Evolutionary conservation across 352 stramenopile genomes (phyloP).

Genomic region (Phytophthora hibernalis): DNA sequence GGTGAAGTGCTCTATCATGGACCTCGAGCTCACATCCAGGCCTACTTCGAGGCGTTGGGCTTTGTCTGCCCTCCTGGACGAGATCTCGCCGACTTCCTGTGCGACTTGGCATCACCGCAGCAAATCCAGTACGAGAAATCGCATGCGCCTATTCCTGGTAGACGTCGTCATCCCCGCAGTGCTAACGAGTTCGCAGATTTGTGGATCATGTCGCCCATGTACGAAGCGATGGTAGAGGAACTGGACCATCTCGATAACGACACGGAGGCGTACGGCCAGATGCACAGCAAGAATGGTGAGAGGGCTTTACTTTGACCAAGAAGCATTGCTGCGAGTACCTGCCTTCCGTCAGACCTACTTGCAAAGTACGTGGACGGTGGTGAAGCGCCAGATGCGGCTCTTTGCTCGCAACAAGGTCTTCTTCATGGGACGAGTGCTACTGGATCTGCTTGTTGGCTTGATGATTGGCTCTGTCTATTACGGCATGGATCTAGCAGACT

Average conservation of each 20-base stretch:
- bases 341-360: conserved; percentile 46
- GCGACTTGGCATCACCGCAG: conserved; percentile 50
- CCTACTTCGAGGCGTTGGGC: conserved; percentile 85
- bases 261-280: conserved; percentile 25
- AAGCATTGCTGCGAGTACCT: conserved; percentile 48
- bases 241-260: conserved; percentile 39
- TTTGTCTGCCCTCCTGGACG: conserved; percentile 55
- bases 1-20: conserved; percentile 90
- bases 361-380: conserved; percentile 43
- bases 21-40: conserved; percentile 61
- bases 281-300: conserved; percentile 30
- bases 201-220: conserved; percentile 54
- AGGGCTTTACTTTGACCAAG: conserved; percentile 41
- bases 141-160: conserved; percentile 33
- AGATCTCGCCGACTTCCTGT: conserved; percentile 56
- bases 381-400: conserved; percentile 48
- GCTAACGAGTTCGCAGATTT: conserved; percentile 52
- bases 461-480: conserved; percentile 55
- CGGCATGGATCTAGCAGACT: conserved; percentile 40
- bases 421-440: conserved; percentile 40
- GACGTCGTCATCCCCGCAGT: conserved; percentile 39
- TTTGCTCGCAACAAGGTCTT: conserved; percentile 49
- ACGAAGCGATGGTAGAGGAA: conserved; percentile 48
- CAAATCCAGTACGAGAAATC: conserved; percentile 46
- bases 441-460: conserved; percentile 46